Base-by-base conservation (phyloP, 371 early-diverging fungal genomes). In the Mortierella sp. region DNA sequence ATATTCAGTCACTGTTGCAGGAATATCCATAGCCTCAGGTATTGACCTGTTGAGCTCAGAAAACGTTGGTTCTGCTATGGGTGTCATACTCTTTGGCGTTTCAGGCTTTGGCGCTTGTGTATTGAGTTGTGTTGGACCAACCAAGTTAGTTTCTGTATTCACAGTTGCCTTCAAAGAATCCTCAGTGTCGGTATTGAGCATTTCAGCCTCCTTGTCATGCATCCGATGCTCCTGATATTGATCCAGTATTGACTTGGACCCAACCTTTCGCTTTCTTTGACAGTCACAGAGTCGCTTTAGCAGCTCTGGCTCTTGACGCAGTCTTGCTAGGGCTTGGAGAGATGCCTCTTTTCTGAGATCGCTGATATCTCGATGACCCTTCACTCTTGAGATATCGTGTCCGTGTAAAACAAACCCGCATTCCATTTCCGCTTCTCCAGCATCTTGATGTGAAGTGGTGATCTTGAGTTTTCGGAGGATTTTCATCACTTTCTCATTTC, bases 341-440 rank as follows among this genome's bases (percentile, higher is more conserved):
- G 75, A 45, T 0, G 66, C 75, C n/a, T 70, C 59, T 64, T 75
- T 75, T 16, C 64, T 15, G 26, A 75, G 45, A 18, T 66, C 56
- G 2, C 66, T 67, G 1, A 75, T 65, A 16, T 66, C 37, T 37
- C 37, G 62, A 4, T 26, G 45, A 0, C 75, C 71, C 3, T 45
- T 63, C 14, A 64, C 64, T 16, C 71, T 70, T 4, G 70, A 57
- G 29, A 70, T 56, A 25, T 55, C 37, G 44, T 60, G 53, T 12
- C 53, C 71, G 21, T 75, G 75, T 43, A 75, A 60, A 19, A 29
- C 26, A 62, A 74, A 74, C 15, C 64, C 48, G n/a, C 63, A 67
- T 25, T 51, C 65, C 26, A 62, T 4, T 12, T 25, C n/a, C 14
- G 48, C 30, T 6, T 52, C 48, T 0, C 43, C 53, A 26, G 51